Evolutionary conservation across 2,329 filamentous ascomycete species (phyloP).

Genomic region (Eutypella sp.): DNA sequence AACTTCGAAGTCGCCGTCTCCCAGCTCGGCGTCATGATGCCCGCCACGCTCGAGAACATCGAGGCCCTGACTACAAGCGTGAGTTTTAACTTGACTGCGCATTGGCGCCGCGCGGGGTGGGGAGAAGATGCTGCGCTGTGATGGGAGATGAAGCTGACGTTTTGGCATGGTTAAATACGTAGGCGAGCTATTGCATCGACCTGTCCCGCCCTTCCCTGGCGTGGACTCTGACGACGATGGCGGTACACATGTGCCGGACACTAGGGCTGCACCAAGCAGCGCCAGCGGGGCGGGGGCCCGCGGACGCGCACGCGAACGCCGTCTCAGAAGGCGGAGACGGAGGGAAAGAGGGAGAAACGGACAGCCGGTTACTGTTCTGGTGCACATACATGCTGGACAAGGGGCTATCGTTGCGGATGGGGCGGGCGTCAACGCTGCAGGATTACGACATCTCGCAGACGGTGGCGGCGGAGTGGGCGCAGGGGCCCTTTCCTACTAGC

Average conservation of each 20-base stretch:
- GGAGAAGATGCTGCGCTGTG: no score
- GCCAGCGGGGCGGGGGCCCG: constrained; percentile 19
- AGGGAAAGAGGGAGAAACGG: constrained; percentile 19
- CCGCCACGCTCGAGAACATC: constrained; percentile 42
- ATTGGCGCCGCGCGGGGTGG: no score
- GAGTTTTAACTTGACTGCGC: constrained; percentile 12
- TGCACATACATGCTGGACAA: constrained; percentile 52
- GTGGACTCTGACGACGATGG: constrained; percentile 25
- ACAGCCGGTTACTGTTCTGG: constrained; percentile 49
- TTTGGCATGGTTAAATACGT: neutral
- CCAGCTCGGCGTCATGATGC: constrained; percentile 41
- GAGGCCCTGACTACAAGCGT: constrained; percentile 44
- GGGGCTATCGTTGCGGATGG: constrained; percentile 49
- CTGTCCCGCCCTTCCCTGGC: constrained; percentile 25
- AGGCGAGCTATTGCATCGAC: constrained; percentile 24
- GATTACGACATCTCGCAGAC: constrained; percentile 51
- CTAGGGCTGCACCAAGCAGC: constrained; percentile 27
- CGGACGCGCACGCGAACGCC: no score
- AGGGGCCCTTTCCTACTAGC: constrained; percentile 25
- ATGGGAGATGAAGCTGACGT: no score
- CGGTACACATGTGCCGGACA: constrained; percentile 29
- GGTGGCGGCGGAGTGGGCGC: constrained; percentile 27
- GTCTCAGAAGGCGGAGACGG: no score
- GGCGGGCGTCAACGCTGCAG: constrained; percentile 47
- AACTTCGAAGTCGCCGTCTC: constrained; percentile 27